These are phyloP conservation scores for Trichoderma pleuroti DNA, from an alignment of 2,329 filamentous ascomycete genomes.

Conservation along the genomic window DNA sequence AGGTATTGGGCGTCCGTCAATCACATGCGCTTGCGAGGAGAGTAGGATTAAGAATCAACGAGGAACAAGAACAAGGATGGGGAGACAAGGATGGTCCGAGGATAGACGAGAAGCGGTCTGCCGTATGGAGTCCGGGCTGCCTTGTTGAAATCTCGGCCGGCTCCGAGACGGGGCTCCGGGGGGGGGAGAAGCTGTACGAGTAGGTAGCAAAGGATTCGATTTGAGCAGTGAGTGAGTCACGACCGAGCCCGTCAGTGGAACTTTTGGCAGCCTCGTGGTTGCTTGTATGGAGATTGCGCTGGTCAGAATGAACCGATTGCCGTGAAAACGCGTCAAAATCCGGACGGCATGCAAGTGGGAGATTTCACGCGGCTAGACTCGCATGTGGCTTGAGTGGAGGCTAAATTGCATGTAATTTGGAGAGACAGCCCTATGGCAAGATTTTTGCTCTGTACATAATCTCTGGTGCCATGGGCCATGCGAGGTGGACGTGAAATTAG, in stretches of 20 bases:
- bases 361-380: constrained; percentile 8
- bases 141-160: background rate
- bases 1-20: background rate
- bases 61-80: background rate
- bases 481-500: background rate
- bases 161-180: constrained; percentile 13
- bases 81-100: background rate
- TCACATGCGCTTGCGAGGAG: background rate
- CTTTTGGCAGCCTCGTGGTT: background rate
- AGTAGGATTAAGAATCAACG: background rate
- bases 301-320: background rate
- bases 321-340: background rate
- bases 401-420: background rate
- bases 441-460: background rate
- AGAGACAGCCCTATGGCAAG: background rate
- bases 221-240: constrained; percentile 8
- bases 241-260: background rate
- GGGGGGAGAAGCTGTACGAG: background rate
- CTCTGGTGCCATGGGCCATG: background rate
- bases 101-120: background rate
- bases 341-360: background rate
- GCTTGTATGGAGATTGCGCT: background rate
- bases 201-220: background rate
- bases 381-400: constrained; percentile 1
- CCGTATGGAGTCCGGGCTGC: background rate